Percentiles rank a stretch among this genome's conserved stretches.
phyloP scores from a whole-genome alignment of 129 eudicot genomes.

The Helichrysum umbraculigerum region DNA sequence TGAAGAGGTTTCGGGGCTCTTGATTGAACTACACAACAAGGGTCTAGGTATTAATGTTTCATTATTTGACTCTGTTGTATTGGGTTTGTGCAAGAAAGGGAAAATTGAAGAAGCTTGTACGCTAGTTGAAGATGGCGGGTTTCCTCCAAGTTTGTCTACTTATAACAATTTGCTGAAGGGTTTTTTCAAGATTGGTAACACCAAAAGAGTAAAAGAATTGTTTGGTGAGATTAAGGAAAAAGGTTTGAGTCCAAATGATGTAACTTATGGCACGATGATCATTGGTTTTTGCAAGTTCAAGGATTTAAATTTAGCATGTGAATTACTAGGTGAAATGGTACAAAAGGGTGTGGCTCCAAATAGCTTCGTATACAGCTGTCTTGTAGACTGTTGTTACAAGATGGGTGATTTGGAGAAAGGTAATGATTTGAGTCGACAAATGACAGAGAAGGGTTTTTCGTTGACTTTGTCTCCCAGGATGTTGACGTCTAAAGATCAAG shows the following conservation, averaged over 20 bases:
- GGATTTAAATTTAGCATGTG: constrained; percentile 23
- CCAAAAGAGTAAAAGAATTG: constrained; percentile 26
- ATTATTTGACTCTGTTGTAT: constrained; percentile 9
- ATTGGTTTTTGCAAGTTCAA: constrained; percentile 28
- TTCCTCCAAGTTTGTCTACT: constrained; percentile 18
- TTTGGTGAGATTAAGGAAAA: constrained; percentile 29
- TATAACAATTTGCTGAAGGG: constrained; percentile 35
- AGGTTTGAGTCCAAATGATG: constrained; percentile 22
- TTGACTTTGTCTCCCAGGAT: constrained; percentile 8
- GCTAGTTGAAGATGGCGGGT: constrained; percentile 28
- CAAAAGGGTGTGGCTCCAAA: constrained; percentile 15
- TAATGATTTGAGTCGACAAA: constrained; percentile 26
- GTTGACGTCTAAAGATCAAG: constrained; percentile 28
- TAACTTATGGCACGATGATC: constrained; percentile 24
- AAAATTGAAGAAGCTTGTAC: constrained; percentile 31
- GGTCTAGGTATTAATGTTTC: constrained; percentile 20
- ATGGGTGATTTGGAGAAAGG: constrained; percentile 37
- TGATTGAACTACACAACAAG: constrained; percentile 32
- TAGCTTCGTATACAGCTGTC: constrained; percentile 1
- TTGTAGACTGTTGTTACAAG: constrained; percentile 26
- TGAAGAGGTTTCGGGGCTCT: constrained; percentile 20
- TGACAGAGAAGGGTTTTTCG: constrained; percentile 25
- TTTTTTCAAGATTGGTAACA: constrained; percentile 28
- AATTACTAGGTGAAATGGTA: constrained; percentile 34
- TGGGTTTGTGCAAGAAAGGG: constrained; percentile 34